Evolutionary conservation across 495 filamentous ascomycete genomes (phyloP).

Genomic region (Geopyxis carbonaria): DNA sequence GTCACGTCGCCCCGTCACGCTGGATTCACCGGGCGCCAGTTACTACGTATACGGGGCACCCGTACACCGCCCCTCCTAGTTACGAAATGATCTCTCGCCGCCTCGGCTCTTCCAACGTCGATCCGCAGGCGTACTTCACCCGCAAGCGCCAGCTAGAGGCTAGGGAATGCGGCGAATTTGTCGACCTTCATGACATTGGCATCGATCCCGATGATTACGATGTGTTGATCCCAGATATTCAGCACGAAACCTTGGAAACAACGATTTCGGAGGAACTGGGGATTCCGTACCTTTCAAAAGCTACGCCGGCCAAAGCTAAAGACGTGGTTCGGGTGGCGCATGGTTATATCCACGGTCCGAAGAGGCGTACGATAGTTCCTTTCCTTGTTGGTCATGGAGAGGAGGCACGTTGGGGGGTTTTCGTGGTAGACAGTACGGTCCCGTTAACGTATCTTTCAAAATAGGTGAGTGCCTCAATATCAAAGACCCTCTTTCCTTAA

Average conservation of each 20-base stretch:
- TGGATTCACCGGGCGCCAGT: not conserved
- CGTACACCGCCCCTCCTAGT: constrained; percentile 6
- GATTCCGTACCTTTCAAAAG: constrained; percentile 4
- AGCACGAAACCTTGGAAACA: not conserved
- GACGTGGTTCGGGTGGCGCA: constrained; percentile 5
- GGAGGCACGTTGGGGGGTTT: constrained; percentile 14
- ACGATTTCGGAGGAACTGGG: constrained; percentile 8
- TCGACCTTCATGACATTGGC: constrained; percentile 12
- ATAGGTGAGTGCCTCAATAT: constrained; percentile 5
- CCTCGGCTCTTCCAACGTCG: constrained; percentile 2
- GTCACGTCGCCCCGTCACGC: not conserved
- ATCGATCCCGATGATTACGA: too few relatives aligned
- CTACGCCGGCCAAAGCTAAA: constrained; percentile 2
- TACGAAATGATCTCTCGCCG: constrained; percentile 12
- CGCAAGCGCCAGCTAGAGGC: constrained; percentile 9
- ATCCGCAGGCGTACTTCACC: constrained; percentile 3
- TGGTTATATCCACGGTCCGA: constrained; percentile 10
- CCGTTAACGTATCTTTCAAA: constrained; percentile 8
- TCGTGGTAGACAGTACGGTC: constrained; percentile 8
- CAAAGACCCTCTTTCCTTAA: too few relatives aligned
- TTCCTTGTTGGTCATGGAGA: constrained; percentile 4
- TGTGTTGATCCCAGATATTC: constrained; percentile 5
- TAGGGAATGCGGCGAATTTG: constrained; percentile 2
- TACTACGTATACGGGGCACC: too few relatives aligned
- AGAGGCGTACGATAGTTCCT: constrained; percentile 6